Base-by-base conservation (phyloP, 768 basidiomycete species). In the Xerocomellus intermedius region DNA sequence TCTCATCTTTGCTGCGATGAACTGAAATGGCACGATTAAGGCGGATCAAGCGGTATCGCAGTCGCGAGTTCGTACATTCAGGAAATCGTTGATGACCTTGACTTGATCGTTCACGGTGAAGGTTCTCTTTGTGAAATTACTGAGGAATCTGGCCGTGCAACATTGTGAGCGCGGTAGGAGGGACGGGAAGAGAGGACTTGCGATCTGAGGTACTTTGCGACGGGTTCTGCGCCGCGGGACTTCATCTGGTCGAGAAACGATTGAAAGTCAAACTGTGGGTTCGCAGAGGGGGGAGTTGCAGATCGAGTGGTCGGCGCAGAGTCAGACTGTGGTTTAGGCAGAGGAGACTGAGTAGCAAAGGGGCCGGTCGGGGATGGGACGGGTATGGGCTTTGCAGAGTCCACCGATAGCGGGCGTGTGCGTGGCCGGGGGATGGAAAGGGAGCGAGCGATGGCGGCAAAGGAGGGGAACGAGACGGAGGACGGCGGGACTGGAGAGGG, bases 181-280 rank as follows among this genome's bases (percentile, higher is more conserved):
- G 30, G 42, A 55, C 36, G 35, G 42, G 44, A 17, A 21, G 28
- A 36, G 42, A 28, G 36, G 39, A 83, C 91, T 61, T 72, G 95
- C 95, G 94, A 97, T 77, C 93, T 84, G 48, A 99, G 79, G 75
- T 95, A 98, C 72, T 93, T 93, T 28, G 91, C 92, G 21, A 98
- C 89, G 7, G 94, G 91, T 52, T 99, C 97, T 2, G 96, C 94
- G 46, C 81, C 76, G 64, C 85, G 86, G 39, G 79, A 73, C 74
- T 96, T 91, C 84, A 99, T 93, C 72, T 99, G 94, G 69, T 95
- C 93, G 59, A 98, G 73, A 71, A 99, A 99, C 45, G 79, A 85
- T 67, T 96, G 94, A 68, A 98, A 98, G 72, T 98, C 96, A 62
- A 98, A 98, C 41, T 77, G 76, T 0, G 77, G 75, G 54, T 21